phyloP scores from a whole-genome alignment of 345 rosid genomes.

The Passiflora organensis region DNA sequence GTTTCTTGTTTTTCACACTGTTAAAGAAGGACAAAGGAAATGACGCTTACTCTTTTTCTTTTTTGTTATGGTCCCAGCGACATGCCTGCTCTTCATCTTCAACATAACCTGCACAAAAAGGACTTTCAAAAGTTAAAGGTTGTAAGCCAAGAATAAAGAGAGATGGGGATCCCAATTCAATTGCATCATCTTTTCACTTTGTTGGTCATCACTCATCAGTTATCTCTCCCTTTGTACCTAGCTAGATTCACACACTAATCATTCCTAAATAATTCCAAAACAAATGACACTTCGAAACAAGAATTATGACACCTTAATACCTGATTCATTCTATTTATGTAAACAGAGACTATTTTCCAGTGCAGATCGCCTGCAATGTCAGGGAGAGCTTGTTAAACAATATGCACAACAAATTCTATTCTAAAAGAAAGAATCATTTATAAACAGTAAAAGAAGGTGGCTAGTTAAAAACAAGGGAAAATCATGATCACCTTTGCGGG shows the following conservation, averaged over 20 bases:
- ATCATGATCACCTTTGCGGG: slow-evolving; percentile 64
- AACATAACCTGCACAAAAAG: slow-evolving; percentile 66
- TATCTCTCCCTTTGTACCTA: no score
- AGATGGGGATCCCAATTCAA: slow-evolving; percentile 25
- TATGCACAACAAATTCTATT: no score
- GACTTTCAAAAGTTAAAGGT: slow-evolving; percentile 32
- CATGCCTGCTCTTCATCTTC: slow-evolving; percentile 98
- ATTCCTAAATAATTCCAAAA: slow-evolving; percentile 43
- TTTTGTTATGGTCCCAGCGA: slow-evolving; percentile 90
- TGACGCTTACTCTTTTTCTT: slow-evolving; percentile 86
- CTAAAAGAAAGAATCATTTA: no score
- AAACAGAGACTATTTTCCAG: slow-evolving; percentile 91
- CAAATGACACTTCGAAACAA: no score
- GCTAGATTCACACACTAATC: slow-evolving; percentile 26
- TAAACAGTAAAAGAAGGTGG: neutral
- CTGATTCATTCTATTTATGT: slow-evolving; percentile 73
- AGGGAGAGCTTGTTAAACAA: neutral
- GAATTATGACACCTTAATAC: slow-evolving; percentile 39
- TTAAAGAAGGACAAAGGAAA: slow-evolving; percentile 39
- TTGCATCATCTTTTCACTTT: slow-evolving; percentile 33
- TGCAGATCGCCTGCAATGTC: slow-evolving; percentile 77
- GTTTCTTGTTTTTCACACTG: slow-evolving; percentile 45
- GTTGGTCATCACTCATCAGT: slow-evolving; percentile 9
- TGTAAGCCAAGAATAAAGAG: slow-evolving; percentile 7
- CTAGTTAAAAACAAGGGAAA: neutral